phyloP scores from a whole-genome alignment of 2,329 filamentous ascomycete species.

The Sporothrix euskadiensis region DNA sequence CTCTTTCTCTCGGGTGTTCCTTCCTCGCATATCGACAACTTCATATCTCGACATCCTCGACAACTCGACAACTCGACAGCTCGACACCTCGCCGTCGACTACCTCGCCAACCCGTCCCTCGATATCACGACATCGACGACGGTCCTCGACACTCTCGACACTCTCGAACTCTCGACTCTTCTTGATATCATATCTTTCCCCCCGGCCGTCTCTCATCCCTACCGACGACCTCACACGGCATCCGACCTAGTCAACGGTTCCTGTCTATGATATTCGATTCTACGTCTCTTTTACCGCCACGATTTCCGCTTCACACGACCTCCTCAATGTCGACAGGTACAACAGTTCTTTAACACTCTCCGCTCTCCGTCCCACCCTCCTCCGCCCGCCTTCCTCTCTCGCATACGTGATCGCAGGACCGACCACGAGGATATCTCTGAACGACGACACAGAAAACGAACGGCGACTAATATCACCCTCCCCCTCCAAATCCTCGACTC shows the following conservation, averaged over 20 bases:
- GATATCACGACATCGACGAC: conserved; percentile 6
- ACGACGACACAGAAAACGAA: not conserved
- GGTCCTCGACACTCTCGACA: conserved; percentile 7
- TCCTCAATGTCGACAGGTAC: not conserved
- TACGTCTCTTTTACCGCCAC: not conserved
- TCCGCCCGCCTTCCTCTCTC: not conserved
- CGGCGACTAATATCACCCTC: not conserved
- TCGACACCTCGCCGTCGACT: conserved; percentile 10
- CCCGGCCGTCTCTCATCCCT: not conserved
- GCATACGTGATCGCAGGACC: conserved; percentile 27
- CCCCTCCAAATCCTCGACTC: not conserved
- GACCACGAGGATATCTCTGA: conserved; percentile 22
- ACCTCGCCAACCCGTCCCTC: not conserved
- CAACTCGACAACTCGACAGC: not conserved
- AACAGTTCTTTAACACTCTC: not conserved
- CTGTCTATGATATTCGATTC: not conserved
- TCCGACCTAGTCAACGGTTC: not conserved
- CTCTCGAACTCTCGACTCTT: not conserved
- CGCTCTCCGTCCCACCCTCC: not conserved
- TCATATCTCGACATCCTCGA: not conserved
- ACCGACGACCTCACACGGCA: not conserved
- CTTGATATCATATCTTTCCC: not conserved
- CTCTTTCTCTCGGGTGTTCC: not conserved
- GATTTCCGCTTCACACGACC: not conserved
- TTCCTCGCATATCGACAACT: not conserved